Base-by-base conservation (phyloP, 257 asterid genomes). In the Forsythia suspensa region DNA sequence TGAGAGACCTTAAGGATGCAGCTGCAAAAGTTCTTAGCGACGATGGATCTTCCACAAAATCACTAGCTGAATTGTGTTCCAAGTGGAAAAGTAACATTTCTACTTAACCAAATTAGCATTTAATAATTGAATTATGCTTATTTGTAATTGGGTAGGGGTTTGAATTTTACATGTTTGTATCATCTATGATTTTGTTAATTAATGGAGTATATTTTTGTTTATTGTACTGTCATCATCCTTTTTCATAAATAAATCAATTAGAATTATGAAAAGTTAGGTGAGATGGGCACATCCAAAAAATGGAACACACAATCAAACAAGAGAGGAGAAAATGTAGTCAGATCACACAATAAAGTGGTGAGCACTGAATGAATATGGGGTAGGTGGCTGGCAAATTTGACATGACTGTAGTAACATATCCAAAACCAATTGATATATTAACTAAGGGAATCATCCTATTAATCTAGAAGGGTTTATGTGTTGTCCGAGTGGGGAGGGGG, bases 41-140 rank as follows among this genome's bases (percentile, higher is more conserved):
- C 59, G 67, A 83, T 68, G 91, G 92, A 8, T 39, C 82, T 0
- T 87, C 91, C 4, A 80, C 81, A 0, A 85, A 77, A 6, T 43
- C 72, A 6, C 80, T 89, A 8, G 77, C 61, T 3, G 82, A 82
- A 18, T 57, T 87, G 68, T 87, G 75, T 4, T 13, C 51, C 13
- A 85, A 76, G 48, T 89, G 87, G 90, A 86, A 74, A 75, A 52
- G 16, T 24, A 36, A 4, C 13, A 12, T 24, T 21, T 63, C 77
- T 10, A 3, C 13, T 12, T 24, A 5, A 21, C 6, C 1, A 38
- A 4, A n/a, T 61, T 61, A 10, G 38, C 11, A 24, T 63, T 21
- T 39, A 63, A 10, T 24, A 63, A 63, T 63, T 63, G 70, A 63
- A 63, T 63, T 63, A 21, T 3, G 70, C 11, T 21, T 63, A 11